Evolutionary conservation across 2,329 filamentous ascomycete species (phyloP), one percentile per base, ranked within the genome.

Genomic region (Fusarium incarnatum): DNA sequence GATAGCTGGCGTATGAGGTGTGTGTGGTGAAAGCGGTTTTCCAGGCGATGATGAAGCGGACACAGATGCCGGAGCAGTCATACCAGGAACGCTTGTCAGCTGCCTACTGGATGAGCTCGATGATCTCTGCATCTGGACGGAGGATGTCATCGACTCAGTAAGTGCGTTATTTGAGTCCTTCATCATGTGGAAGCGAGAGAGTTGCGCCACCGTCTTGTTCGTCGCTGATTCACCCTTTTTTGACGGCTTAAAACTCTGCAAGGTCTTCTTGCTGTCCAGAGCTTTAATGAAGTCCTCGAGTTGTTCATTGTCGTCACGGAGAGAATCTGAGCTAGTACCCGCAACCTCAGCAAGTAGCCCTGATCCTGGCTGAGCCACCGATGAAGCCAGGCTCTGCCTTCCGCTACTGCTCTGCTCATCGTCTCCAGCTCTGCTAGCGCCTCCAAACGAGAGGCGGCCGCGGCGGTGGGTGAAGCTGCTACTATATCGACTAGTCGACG

Each of bases 221-320:
- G 91, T 91, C 1, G 91, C 87, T 25, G 90, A 88, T 70, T 94
- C 91, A 11, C 89, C 86, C 67, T 87, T 89, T 73, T 87, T 90
- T 18, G 88, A 85, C 48, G 85, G 83, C 67, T 94, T 90, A 60
- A 98, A 92, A 79, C 91, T 93, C 78, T 89, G 90, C 27, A 96
- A 81, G n/a, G 94, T 95, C 79, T 94, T 97, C 77, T 93, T 93
- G 74, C 89, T 91, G 64, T 98, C 95, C 9, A 99, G 85, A 67
- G 94, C 87, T 75, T 97, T 97, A 66, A 99, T 82, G 74, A 98
- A 99, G 55, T 97, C 94, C 1, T 93, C 94, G 42, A 99, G 97
- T 69, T 96, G 94, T 74, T 97, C 93, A 75, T 97, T 94, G 73
- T 98, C 95, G 0, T 91, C 86, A 67, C 89, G 87, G 48, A 91